Evolutionary conservation across 1,284 basidiomycete species (phyloP).

Genomic region (Trichosporon ovoides): DNA sequence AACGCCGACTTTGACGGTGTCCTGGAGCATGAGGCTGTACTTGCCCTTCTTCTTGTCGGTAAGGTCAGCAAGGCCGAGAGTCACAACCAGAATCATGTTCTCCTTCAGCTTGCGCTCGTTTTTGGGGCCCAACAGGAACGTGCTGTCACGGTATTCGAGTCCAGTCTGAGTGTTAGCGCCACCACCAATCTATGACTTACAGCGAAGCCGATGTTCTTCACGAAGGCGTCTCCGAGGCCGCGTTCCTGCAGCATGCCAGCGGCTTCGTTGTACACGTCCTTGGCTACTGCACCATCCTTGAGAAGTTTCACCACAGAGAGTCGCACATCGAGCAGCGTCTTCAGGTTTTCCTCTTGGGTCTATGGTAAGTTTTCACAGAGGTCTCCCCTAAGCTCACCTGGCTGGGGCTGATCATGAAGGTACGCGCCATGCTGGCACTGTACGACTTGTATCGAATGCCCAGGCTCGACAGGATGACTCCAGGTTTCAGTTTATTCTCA

Average conservation of each 20-base stretch:
- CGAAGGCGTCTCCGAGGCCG: constrained; percentile 75
- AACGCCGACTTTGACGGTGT: constrained; percentile 75
- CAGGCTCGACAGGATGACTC: constrained; percentile 80
- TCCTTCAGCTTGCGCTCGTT: constrained; percentile 65
- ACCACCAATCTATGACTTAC: constrained; percentile 50
- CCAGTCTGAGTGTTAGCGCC: constrained; percentile 60
- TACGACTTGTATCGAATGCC: constrained; percentile 92
- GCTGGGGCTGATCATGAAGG: constrained; percentile 90
- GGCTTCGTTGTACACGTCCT: constrained; percentile 76
- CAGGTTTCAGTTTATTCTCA: constrained; percentile 77
- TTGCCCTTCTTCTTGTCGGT: constrained; percentile 59
- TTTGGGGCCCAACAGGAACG: constrained; percentile 76
- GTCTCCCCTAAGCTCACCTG: constrained; percentile 54
- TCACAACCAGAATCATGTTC: constrained; percentile 81
- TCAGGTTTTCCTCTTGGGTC: constrained; percentile 86
- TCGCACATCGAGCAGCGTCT: constrained; percentile 72
- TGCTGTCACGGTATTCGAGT: constrained; percentile 87
- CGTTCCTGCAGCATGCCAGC: constrained; percentile 68
- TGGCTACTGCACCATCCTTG: constrained; percentile 70
- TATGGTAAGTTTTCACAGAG: background rate
- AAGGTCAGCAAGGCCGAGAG: constrained; percentile 78
- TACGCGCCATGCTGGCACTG: constrained; percentile 84
- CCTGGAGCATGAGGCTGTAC: constrained; percentile 83
- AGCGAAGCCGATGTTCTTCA: constrained; percentile 86
- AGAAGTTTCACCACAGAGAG: constrained; percentile 68